These are phyloP conservation scores for Coleophoma cylindrospora DNA, from an alignment of 2,329 filamentous ascomycete species.

Conservation along the genomic window DNA sequence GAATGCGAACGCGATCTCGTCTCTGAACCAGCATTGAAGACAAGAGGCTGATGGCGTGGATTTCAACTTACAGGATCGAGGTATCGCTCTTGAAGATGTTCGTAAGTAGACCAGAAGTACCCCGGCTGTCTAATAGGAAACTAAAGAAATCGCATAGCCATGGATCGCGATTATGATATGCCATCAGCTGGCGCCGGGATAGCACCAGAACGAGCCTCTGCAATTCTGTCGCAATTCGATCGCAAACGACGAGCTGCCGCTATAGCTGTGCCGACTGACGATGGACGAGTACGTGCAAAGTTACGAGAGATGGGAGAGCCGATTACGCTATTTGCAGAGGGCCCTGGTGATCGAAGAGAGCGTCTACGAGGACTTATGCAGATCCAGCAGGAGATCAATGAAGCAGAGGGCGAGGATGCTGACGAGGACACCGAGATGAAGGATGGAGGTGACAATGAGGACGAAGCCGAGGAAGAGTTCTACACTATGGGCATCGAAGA, in stretches of 20 bases:
- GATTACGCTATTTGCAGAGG: conserved; percentile 91
- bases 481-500: conserved; percentile 79
- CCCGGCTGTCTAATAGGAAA: conserved; percentile 3
- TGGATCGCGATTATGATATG: conserved; percentile 72
- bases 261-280: conserved; percentile 90
- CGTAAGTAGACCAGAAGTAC: conserved; percentile 41
- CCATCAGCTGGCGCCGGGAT: conserved; percentile 24
- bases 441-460: conserved; percentile 47
- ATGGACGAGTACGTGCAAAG: conserved; percentile 74
- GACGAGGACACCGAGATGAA: conserved; percentile 57
- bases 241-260: conserved; percentile 85
- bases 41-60: conserved; percentile 19
- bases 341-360: conserved; percentile 78
- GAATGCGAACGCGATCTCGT: conserved; percentile 1
- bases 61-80: conserved; percentile 26
- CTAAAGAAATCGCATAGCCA: conserved; percentile 34
- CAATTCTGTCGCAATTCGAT: conserved; percentile 63
- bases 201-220: conserved; percentile 26
- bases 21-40: conserved; percentile 3
- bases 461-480: conserved; percentile 84
- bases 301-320: conserved; percentile 88
- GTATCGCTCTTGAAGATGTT: conserved; percentile 57
- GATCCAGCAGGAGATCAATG: conserved; percentile 61
- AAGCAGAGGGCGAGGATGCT: conserved; percentile 51
- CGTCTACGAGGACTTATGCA: conserved; percentile 77